Percentiles rank a stretch among this genome's conserved stretches.
phyloP scores from a whole-genome alignment of 208 protist genomes.

The Angomonas ambiguus region DNA sequence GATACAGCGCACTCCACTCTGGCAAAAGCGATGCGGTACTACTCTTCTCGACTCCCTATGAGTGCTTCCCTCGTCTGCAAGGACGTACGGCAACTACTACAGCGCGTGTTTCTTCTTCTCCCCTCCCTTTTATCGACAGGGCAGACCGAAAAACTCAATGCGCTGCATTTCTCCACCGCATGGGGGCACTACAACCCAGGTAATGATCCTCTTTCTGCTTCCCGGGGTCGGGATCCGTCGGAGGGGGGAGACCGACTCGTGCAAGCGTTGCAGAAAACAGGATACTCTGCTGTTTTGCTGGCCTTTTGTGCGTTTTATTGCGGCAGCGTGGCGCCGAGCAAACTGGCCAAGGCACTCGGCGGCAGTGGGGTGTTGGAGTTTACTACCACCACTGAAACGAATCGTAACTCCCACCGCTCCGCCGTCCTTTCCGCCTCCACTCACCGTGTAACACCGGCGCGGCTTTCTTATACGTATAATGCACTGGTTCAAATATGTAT shows the following conservation, averaged over 20 bases:
- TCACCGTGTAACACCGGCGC: constrained; percentile 41
- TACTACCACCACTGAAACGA: constrained; percentile 13
- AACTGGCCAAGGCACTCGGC: constrained; percentile 56
- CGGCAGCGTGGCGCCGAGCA: constrained; percentile 60
- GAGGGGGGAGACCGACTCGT: constrained; percentile 33
- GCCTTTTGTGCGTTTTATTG: constrained; percentile 78
- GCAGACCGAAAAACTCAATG: constrained; percentile 34
- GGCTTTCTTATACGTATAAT: constrained; percentile 59
- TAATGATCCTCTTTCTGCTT: not conserved
- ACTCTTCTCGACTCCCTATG: constrained; percentile 74
- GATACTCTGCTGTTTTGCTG: constrained; percentile 71
- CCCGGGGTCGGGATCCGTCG: not conserved
- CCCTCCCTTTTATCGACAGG: constrained; percentile 29
- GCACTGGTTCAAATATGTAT: constrained; percentile 61
- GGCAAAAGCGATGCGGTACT: constrained; percentile 47
- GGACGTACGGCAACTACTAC: constrained; percentile 54
- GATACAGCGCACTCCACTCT: constrained; percentile 13
- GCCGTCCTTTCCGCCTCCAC: constrained; percentile 58
- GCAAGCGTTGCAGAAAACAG: constrained; percentile 45
- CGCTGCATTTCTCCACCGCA: constrained; percentile 49
- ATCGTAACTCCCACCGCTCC: constrained; percentile 63
- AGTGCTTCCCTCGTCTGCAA: constrained; percentile 48
- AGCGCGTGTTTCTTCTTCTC: constrained; percentile 57
- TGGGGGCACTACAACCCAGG: constrained; percentile 35
- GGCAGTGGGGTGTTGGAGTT: constrained; percentile 11